Conservation (phyloP, 2,329 filamentous ascomycete species). For the Dendrostoma leiphaemia region DNA sequence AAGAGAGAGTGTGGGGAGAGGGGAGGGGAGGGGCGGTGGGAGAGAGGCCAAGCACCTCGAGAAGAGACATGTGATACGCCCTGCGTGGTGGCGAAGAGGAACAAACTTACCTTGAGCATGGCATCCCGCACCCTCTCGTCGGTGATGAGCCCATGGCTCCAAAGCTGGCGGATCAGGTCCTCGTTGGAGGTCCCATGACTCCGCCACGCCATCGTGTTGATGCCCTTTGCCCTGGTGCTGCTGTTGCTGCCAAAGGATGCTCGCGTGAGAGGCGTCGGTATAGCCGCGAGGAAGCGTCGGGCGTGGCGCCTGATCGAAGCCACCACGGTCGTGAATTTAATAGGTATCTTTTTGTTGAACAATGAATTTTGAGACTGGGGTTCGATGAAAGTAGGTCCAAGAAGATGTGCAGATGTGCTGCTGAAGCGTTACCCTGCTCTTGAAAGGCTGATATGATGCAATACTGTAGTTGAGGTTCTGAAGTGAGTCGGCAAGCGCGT, state of each 20-base stretch:
- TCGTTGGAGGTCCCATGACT: constrained; percentile 74
- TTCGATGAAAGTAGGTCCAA: no score
- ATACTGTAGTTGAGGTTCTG: no score
- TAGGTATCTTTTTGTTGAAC: not conserved
- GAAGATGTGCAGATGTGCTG: no score
- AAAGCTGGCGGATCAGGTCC: constrained; percentile 77
- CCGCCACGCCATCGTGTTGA: constrained; percentile 77
- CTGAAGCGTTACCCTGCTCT: no score
- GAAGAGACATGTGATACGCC: no score
- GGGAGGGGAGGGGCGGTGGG: not conserved
- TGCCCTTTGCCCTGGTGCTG: not conserved
- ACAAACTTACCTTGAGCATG: constrained; percentile 63
- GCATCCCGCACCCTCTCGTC: constrained; percentile 71
- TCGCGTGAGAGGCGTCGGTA: constrained; percentile 3
- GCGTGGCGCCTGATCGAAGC: constrained; percentile 7
- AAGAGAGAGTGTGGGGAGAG: not conserved
- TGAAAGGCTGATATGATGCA: no score
- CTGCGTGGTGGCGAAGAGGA: not conserved
- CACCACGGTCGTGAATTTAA: not conserved
- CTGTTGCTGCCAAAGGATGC: not conserved
- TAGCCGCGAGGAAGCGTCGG: not conserved
- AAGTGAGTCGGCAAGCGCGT: no score
- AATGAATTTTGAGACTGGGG: no score
- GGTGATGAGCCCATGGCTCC: constrained; percentile 69
- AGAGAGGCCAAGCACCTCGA: no score